Base-by-base conservation (phyloP, 2,329 filamentous ascomycete genomes). In the Penicillium concentricum region DNA sequence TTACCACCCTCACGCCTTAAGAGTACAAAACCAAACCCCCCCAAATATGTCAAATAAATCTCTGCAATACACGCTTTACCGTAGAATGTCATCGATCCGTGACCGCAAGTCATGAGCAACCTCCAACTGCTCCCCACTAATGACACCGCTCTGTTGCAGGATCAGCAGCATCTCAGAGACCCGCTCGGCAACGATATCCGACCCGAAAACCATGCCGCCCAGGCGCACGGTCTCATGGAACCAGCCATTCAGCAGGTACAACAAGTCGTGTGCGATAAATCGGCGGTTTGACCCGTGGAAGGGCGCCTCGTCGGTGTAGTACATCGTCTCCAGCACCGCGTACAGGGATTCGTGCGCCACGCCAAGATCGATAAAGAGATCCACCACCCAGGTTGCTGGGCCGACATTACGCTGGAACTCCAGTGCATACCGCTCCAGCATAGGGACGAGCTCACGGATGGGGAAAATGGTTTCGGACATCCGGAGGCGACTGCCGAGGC, bases 241-340 rank as follows among this genome's bases (percentile, higher is more conserved):
- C 88, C 88, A 91, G 54, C 79, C 76, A 55, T 81, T 76, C 4
- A 86, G 77, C 3, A 87, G 73, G 63, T 87, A 86, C 0, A 88
- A 72, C 41, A 89, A 81, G 69, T 89, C 85, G 26, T 79, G 79
- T 3, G 84, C 84, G 7, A 90, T 77, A 56, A 81, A 74, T 41
- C 79, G 79, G 44, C 84, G 79, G 54, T 84, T 83, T 4, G 76
- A 72, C 5, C 84, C 84, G 35, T 80, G 75, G 71, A 89, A 90
- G 0, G 87, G 87, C 6, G 81, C 77, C 64, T 88, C 84, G 61
- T 87, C 84, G 37, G 82, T 82, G 72, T 88, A 89, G 75, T 86
- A 89, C 73, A 89, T 83, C 28, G 78, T 76, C 68, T 90, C 87
- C 10, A 90, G 75, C 2, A 86, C 82, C 1, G 81, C 77, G 64